Percentiles rank a stretch among this genome's conserved stretches.
phyloP scores from a whole-genome alignment of 192 early-diverging fungal species.

The Coemansia sp. region DNA sequence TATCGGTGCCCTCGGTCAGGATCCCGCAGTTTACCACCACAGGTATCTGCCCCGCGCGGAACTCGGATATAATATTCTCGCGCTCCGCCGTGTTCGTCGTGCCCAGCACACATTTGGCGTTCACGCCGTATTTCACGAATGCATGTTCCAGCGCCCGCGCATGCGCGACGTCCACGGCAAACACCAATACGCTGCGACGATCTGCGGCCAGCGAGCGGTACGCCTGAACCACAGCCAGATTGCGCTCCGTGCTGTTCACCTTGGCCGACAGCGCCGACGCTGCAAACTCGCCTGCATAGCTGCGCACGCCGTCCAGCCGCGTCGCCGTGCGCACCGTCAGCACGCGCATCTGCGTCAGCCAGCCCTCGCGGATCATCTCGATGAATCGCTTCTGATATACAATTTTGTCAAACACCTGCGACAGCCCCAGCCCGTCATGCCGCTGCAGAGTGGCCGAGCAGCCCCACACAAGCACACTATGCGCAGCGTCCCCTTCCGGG shows the following conservation, averaged over 20 bases:
- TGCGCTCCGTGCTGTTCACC: constrained; percentile 61
- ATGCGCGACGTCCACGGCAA: constrained; percentile 85
- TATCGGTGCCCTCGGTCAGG: constrained; percentile 81
- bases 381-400: constrained; percentile 70
- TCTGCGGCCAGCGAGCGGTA: constrained; percentile 56
- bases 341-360: constrained; percentile 67
- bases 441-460: constrained; percentile 89
- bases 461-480: constrained; percentile 74
- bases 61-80: constrained; percentile 58
- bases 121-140: constrained; percentile 54
- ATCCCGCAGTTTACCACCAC: constrained; percentile 91
- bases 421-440: constrained; percentile 75
- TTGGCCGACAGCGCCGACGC: constrained; percentile 53
- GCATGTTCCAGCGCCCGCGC: constrained; percentile 55
- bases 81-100: constrained; percentile 57
- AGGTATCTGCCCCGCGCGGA: constrained; percentile 59
- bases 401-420: constrained; percentile 71
- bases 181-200: constrained; percentile 68
- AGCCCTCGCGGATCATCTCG: constrained; percentile 81
- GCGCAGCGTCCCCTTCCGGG: too few relatives aligned
- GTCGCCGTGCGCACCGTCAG: constrained; percentile 63
- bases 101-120: constrained; percentile 55
- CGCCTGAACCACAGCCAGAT: constrained; percentile 63
- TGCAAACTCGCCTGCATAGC: constrained; percentile 61
- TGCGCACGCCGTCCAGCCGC: constrained; percentile 53